These are phyloP conservation scores for Aureobasidium sp. DNA, from an alignment of 2,329 filamentous ascomycete species.

Conservation along the genomic window DNA sequence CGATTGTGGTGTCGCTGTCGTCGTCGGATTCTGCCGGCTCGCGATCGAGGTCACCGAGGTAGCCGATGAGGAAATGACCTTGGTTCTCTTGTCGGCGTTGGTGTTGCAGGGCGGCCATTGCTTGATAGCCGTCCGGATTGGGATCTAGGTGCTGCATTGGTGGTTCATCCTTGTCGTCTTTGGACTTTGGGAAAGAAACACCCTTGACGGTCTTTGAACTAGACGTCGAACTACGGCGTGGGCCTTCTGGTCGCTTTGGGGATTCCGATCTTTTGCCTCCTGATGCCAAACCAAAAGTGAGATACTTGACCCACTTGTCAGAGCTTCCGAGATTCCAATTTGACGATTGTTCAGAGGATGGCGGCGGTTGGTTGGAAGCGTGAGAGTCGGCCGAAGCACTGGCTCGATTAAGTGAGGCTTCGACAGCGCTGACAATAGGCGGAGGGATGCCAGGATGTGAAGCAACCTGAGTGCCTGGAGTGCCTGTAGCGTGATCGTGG, in stretches of 20 bases:
- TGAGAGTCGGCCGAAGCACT: constrained; percentile 29
- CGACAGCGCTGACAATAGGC: constrained; percentile 38
- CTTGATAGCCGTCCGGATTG: constrained; percentile 33
- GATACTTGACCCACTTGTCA: constrained; percentile 43
- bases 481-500: constrained; percentile 21
- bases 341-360: constrained; percentile 15
- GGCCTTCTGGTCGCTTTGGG: constrained; percentile 17
- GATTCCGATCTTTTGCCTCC: constrained; percentile 15
- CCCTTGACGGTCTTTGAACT: constrained; percentile 18
- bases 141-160: constrained; percentile 25
- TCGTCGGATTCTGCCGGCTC: constrained; percentile 35
- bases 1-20: constrained; percentile 22
- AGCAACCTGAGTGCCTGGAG: constrained; percentile 8
- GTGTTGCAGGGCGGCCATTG: constrained; percentile 55
- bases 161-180: constrained; percentile 16
- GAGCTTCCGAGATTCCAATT: constrained; percentile 32
- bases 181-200: constrained; percentile 12
- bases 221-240: constrained; percentile 20
- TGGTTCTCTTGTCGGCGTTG: constrained; percentile 36
- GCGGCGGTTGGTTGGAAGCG: background rate
- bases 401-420: constrained; percentile 36
- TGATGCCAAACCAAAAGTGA: constrained; percentile 37
- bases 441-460: constrained; percentile 35
- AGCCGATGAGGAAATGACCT: constrained; percentile 59
- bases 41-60: constrained; percentile 56